A percentile compares a stretch with the other conserved stretches of the same genome.
phyloP scores from a whole-genome alignment of 2,329 filamentous ascomycete genomes.

The Herpotrichia juniperi region DNA sequence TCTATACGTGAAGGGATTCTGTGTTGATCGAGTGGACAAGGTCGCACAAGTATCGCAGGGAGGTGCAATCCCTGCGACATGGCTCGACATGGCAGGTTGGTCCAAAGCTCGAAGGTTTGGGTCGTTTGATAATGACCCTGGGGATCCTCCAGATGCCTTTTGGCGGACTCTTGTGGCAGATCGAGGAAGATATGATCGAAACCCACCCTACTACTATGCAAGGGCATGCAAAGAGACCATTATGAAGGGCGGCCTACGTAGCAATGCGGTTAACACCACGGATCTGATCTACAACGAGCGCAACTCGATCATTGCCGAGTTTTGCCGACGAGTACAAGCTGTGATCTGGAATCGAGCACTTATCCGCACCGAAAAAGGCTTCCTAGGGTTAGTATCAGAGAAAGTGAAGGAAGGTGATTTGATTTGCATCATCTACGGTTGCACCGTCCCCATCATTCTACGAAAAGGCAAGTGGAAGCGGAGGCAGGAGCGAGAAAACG shows the following conservation, averaged over 20 bases:
- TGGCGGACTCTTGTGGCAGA: conserved; percentile 27
- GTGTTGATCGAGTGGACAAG: conserved; percentile 22
- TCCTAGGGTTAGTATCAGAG: conserved; percentile 3
- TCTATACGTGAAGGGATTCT: conserved; percentile 41
- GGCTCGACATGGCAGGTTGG: conserved; percentile 10
- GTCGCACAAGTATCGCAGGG: conserved; percentile 14
- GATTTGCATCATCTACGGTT: conserved; percentile 15
- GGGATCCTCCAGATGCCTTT: conserved; percentile 15
- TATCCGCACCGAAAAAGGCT: conserved; percentile 6
- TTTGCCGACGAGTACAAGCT: conserved; percentile 24
- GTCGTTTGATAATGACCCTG: neutral
- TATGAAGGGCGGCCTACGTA: conserved; percentile 11
- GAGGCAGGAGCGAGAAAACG: too few relatives aligned
- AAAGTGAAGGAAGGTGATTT: neutral
- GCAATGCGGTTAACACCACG: conserved; percentile 15
- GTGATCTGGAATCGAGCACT: conserved; percentile 27
- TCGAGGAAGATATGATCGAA: conserved; percentile 13
- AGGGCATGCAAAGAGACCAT: conserved; percentile 22
- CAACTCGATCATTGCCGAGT: conserved; percentile 21
- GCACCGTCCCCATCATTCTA: conserved; percentile 13
- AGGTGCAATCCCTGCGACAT: conserved; percentile 21
- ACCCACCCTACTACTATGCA: conserved; percentile 22
- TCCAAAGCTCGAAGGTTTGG: neutral
- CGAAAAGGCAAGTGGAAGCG: neutral
- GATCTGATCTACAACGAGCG: conserved; percentile 20